A percentile compares a stretch with the other conserved stretches of the same genome.
Conservation (phyloP, 805 yeast species). For the Sungouiozyma ichnusensis region DNA sequence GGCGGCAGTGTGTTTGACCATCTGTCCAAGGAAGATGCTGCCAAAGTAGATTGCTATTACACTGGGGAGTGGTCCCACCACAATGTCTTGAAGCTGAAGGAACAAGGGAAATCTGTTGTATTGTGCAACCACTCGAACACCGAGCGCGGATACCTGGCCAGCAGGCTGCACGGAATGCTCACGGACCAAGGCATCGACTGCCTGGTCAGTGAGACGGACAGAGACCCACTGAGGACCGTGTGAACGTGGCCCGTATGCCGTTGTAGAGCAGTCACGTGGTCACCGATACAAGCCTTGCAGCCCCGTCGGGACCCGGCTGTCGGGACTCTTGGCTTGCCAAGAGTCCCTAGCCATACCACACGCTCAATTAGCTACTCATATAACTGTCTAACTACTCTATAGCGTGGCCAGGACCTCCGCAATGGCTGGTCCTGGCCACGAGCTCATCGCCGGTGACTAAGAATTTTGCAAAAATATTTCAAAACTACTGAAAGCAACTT, state of each 20-base stretch:
- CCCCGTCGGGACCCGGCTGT: no score
- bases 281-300: no score
- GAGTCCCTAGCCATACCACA: no score
- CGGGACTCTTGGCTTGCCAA: no score
- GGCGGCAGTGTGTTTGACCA: conserved; percentile 65
- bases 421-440: no score
- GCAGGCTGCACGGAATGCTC: conserved; percentile 35
- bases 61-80: conserved; percentile 97
- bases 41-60: conserved; percentile 58
- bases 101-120: conserved; percentile 60
- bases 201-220: conserved; percentile 45
- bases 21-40: conserved; percentile 10
- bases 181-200: conserved; percentile 35
- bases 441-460: no score
- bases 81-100: conserved; percentile 65
- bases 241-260: conserved; percentile 1
- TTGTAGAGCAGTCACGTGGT: no score
- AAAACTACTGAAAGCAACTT: no score
- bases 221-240: conserved; percentile 43
- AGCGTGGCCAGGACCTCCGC: no score
- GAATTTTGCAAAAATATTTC: no score
- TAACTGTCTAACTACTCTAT: no score
- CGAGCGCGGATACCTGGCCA: conserved; percentile 70
- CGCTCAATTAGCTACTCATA: no score
- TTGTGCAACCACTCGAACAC: conserved; percentile 87